Conservation (phyloP, 2,329 filamentous ascomycete genomes). For the Bertia moriformis region DNA sequence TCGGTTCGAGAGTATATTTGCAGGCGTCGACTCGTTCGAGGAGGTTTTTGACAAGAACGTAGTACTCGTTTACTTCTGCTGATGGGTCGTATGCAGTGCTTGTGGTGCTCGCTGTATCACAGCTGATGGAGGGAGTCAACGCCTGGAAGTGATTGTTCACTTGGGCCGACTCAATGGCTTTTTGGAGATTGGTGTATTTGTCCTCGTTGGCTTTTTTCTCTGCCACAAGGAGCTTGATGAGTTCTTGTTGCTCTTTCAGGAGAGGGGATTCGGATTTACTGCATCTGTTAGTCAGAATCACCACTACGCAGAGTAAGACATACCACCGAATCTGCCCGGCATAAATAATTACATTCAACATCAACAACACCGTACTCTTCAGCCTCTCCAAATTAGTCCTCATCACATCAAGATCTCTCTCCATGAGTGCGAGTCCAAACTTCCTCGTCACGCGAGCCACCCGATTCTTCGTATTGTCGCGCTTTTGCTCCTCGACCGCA, state of each 20-base stretch:
- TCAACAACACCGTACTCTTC: constrained; percentile 13
- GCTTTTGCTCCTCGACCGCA: constrained; percentile 6
- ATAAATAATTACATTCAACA: constrained; percentile 15
- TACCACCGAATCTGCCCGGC: constrained; percentile 5
- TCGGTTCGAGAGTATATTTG: background rate
- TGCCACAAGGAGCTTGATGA: background rate
- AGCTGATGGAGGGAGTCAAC: background rate
- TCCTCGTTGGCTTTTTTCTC: background rate
- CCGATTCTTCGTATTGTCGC: background rate
- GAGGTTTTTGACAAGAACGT: background rate
- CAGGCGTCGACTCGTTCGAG: background rate
- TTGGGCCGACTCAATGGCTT: background rate
- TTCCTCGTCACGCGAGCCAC: constrained; percentile 1
- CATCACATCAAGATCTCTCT: constrained; percentile 10
- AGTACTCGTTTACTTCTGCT: background rate
- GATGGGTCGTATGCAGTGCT: background rate
- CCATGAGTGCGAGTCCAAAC: constrained; percentile 8
- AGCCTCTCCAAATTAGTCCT: constrained; percentile 14
- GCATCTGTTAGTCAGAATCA: background rate
- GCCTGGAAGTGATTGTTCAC: background rate
- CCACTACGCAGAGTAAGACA: background rate
- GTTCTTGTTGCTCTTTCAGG: background rate
- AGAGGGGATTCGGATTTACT: background rate
- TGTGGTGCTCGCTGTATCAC: background rate
- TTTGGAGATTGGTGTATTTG: no score